Percentiles rank a stretch among this genome's conserved stretches.
These are phyloP conservation scores for Saccharum hybrid DNA, from an alignment of 202 grass and related monocot species.

Conservation along the genomic window DNA sequence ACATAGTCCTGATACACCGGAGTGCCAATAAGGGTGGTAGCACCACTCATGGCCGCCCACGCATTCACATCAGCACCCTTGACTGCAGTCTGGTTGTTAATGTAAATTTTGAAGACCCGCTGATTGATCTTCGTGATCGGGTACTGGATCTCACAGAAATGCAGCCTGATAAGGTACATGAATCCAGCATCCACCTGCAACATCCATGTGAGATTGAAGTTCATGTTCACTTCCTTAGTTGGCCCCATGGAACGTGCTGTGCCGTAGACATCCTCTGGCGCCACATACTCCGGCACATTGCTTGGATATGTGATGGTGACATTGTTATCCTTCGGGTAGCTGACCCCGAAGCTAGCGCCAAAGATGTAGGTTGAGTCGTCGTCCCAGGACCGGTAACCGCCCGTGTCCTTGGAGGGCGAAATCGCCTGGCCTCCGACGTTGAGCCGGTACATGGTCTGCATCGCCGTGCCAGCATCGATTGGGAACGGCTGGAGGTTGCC, in stretches of 20 bases:
- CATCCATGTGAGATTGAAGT: conserved; percentile 75
- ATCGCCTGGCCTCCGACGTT: conserved; percentile 79
- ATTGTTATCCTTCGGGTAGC: conserved; percentile 57
- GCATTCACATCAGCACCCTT: conserved; percentile 64
- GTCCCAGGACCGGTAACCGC: conserved; percentile 67
- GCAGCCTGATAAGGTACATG: conserved; percentile 70
- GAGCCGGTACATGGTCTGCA: conserved; percentile 81
- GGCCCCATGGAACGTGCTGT: conserved; percentile 85
- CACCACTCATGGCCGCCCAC: conserved; percentile 15
- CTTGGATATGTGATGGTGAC: conserved; percentile 64
- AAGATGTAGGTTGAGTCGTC: conserved; percentile 68
- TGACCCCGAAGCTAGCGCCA: conserved; percentile 53
- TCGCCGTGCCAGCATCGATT: conserved; percentile 39
- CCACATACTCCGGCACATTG: conserved; percentile 53
- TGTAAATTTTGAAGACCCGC: conserved; percentile 69
- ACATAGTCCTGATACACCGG: conserved; percentile 77
- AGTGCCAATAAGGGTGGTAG: conserved; percentile 46
- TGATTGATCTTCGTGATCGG: conserved; percentile 57
- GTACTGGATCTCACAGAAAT: conserved; percentile 91
- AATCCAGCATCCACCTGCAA: conserved; percentile 78
- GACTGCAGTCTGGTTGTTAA: conserved; percentile 75
- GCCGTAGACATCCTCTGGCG: conserved; percentile 67
- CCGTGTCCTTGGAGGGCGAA: conserved; percentile 65
- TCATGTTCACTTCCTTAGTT: conserved; percentile 47
- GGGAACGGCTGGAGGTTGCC: conserved; percentile 42